Evolutionary conservation across 2,329 filamentous ascomycete genomes (phyloP).

Genomic region (Coniochaeta sp.): DNA sequence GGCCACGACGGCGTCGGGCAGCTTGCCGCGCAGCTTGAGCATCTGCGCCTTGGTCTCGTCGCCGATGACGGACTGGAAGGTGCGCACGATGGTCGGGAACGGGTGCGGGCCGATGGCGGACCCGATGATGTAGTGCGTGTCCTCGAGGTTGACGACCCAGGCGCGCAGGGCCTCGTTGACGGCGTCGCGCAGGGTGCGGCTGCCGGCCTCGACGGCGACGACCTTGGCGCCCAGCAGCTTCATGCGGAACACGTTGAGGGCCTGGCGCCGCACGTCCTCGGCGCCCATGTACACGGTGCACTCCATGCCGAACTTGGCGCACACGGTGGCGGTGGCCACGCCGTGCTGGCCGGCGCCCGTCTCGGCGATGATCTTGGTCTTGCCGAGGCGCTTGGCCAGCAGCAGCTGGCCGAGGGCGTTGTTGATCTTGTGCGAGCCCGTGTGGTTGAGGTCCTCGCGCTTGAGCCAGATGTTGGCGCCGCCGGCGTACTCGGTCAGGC

Average conservation of each 20-base stretch:
- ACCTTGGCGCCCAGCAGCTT: constrained; percentile 91
- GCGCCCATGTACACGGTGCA: constrained; percentile 98
- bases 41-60: constrained; percentile 92
- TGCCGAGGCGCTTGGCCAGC: constrained; percentile 76
- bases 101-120: constrained; percentile 96
- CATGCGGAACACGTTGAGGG: constrained; percentile 97
- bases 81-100: constrained; percentile 94
- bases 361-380: constrained; percentile 96
- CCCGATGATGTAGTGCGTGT: constrained; percentile 96
- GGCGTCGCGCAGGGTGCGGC: constrained; percentile 73
- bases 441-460: constrained; percentile 95
- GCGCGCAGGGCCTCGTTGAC: constrained; percentile 93
- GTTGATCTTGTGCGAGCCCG: constrained; percentile 98
- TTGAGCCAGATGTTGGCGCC: constrained; percentile 98
- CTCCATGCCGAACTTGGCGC: constrained; percentile 96
- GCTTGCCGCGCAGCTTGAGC: constrained; percentile 72
- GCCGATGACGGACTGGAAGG: constrained; percentile 95
- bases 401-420: constrained; percentile 93
- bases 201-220: constrained; percentile 86
- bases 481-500: constrained; percentile 80
- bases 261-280: constrained; percentile 92
- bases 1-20: constrained; percentile 92
- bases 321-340: constrained; percentile 94
- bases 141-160: constrained; percentile 89
- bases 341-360: constrained; percentile 97